phyloP scores from a whole-genome alignment of 2,329 filamentous ascomycete genomes.

The Phialophora tarda region DNA sequence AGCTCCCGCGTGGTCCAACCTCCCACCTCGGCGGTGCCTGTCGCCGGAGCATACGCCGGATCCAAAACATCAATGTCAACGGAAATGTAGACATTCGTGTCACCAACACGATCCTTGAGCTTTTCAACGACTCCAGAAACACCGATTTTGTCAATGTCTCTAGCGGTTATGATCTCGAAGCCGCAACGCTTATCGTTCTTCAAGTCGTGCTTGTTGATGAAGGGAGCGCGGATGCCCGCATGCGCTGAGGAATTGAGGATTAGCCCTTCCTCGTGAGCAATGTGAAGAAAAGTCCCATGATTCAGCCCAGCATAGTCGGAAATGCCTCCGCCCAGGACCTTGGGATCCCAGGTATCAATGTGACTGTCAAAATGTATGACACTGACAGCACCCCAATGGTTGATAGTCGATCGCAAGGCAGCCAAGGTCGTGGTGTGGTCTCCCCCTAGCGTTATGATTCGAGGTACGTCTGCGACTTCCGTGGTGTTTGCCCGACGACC shows the following conservation, averaged over 20 bases:
- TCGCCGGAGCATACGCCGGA: slow-evolving; percentile 61
- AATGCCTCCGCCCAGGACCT: slow-evolving; percentile 59
- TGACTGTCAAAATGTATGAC: slow-evolving; percentile 66
- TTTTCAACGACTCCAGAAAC: slow-evolving; percentile 55
- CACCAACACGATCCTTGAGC: slow-evolving; percentile 55
- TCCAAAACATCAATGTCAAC: slow-evolving; percentile 65
- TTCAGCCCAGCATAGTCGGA: slow-evolving; percentile 62
- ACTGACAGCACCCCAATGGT: slow-evolving; percentile 59
- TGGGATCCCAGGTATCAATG: slow-evolving; percentile 61
- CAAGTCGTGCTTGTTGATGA: slow-evolving; percentile 57
- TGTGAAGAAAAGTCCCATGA: slow-evolving; percentile 63
- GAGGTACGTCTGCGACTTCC: slow-evolving; percentile 49
- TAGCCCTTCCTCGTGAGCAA: slow-evolving; percentile 63
- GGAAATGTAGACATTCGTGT: slow-evolving; percentile 59
- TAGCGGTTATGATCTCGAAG: slow-evolving; percentile 60
- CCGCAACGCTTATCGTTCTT: slow-evolving; percentile 60
- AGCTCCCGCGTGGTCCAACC: slow-evolving; percentile 63
- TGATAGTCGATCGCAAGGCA: slow-evolving; percentile 56
- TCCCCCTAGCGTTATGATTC: slow-evolving; percentile 61
- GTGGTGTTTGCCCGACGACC: slow-evolving; percentile 52
- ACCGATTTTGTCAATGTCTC: slow-evolving; percentile 59
- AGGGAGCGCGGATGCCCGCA: slow-evolving; percentile 61
- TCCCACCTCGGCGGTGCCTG: slow-evolving; percentile 61
- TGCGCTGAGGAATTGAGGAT: slow-evolving; percentile 62
- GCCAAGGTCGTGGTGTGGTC: slow-evolving; percentile 63